Conservation (phyloP, 805 yeast genomes). For the Nakazawaea siamensis region DNA sequence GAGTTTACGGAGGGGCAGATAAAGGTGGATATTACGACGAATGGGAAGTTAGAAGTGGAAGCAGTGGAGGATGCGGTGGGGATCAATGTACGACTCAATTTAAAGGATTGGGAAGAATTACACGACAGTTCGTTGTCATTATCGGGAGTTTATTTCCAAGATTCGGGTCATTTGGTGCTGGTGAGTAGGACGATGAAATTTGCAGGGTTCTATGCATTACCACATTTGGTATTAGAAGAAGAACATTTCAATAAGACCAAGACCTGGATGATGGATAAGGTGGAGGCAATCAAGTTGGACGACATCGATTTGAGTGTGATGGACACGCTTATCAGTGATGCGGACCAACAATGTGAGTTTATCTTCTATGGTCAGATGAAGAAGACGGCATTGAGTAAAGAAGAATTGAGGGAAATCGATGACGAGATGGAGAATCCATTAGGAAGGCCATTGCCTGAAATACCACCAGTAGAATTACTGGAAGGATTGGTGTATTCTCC, state of each 20-base stretch:
- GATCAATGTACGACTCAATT: slow-evolving; percentile 12
- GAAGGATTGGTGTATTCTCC: slow-evolving; percentile 73
- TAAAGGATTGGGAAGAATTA: slow-evolving; percentile 38
- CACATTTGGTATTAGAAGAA: slow-evolving; percentile 42
- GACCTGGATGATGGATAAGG: slow-evolving; percentile 31
- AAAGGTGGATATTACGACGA: slow-evolving; percentile 9
- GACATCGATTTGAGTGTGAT: slow-evolving; percentile 30
- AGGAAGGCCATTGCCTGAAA: slow-evolving; percentile 63
- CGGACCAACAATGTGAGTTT: slow-evolving; percentile 54
- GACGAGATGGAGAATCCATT: slow-evolving; percentile 62
- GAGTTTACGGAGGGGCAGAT: slow-evolving; percentile 16
- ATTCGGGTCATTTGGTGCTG: slow-evolving; percentile 53
- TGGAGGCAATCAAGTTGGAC: slow-evolving; percentile 33
- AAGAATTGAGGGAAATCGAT: slow-evolving; percentile 56
- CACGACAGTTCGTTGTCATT: slow-evolving; percentile 43
- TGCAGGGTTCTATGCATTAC: slow-evolving; percentile 50
- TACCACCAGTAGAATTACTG: slow-evolving; percentile 50
- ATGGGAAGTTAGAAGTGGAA: slow-evolving; percentile 8
- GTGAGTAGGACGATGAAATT: slow-evolving; percentile 58
- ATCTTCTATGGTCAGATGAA: slow-evolving; percentile 60
- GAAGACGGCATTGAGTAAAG: slow-evolving; percentile 44
- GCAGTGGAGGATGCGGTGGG: slow-evolving; percentile 24
- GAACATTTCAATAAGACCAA: slow-evolving; percentile 36
- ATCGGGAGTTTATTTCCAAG: slow-evolving; percentile 58
- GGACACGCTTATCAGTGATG: slow-evolving; percentile 24